Conservation (phyloP, 23 red algal species). For the Chondrus crispus region DNA sequence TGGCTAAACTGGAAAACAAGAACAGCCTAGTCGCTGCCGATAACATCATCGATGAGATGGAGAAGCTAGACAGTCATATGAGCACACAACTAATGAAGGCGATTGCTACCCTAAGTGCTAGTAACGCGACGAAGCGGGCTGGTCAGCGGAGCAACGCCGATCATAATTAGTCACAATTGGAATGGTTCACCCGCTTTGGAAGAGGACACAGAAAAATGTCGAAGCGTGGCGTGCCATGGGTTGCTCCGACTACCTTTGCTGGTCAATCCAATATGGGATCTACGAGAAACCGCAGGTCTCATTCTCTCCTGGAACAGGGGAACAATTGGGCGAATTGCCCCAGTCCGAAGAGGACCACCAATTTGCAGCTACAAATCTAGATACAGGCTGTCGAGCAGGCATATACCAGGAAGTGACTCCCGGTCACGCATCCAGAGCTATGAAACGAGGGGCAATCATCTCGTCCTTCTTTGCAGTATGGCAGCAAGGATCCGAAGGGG, state of each 20-base stretch:
- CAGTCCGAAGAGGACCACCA: neutral
- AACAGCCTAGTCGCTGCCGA: neutral
- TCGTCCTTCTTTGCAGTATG: constrained; percentile 4
- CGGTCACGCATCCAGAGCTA: neutral
- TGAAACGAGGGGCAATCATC: neutral
- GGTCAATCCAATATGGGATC: neutral
- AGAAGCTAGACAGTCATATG: neutral
- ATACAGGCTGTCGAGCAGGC: neutral
- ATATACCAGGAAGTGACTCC: constrained; percentile 5
- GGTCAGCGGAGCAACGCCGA: neutral
- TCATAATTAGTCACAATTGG: neutral
- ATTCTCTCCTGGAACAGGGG: neutral
- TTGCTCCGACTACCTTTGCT: constrained; percentile 13
- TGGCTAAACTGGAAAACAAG: neutral
- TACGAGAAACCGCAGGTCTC: neutral
- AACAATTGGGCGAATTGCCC: neutral
- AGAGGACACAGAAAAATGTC: neutral
- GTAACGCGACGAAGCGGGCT: neutral
- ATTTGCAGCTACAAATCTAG: neutral
- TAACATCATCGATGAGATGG: neutral
- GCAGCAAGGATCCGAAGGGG: neutral
- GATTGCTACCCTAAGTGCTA: neutral
- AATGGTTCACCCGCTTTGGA: neutral
- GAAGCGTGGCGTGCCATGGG: neutral
- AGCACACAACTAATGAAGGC: neutral